These are phyloP conservation scores for Kodamaea jinghongensis DNA, from an alignment of 805 yeast species.

Conservation along the genomic window DNA sequence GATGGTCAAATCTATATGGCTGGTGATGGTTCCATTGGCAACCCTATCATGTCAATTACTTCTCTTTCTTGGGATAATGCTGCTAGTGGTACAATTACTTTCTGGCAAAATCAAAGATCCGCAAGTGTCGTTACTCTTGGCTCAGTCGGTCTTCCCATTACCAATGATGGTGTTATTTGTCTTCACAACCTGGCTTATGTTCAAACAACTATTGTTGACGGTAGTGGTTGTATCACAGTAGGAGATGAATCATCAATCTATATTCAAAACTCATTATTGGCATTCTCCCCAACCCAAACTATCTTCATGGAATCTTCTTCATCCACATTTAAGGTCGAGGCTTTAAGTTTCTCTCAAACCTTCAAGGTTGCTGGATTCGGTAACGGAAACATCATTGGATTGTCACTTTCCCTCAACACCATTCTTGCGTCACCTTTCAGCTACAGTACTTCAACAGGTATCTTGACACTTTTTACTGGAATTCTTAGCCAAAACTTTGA, in stretches of 20 bases:
- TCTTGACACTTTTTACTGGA: conserved; percentile 16
- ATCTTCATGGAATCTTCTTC: conserved; percentile 10
- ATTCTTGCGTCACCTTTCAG: conserved; percentile 1
- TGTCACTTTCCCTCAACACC: conserved; percentile 9
- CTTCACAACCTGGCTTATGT: conserved; percentile 19
- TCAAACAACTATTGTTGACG: conserved; percentile 23
- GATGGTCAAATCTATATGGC: conserved; percentile 13
- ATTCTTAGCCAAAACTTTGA: conserved; percentile 9
- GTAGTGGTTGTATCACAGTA: conserved; percentile 27
- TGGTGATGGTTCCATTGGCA: conserved; percentile 11
- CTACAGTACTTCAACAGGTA: conserved; percentile 15
- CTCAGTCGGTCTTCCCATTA: conserved; percentile 10
- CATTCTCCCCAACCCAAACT: conserved; percentile 11
- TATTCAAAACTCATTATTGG: conserved; percentile 10
- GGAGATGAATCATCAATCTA: conserved; percentile 13
- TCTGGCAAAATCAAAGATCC: conserved; percentile 20
- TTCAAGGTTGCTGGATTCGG: conserved; percentile 28
- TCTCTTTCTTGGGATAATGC: conserved; percentile 13
- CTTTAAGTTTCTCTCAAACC: conserved; percentile 19
- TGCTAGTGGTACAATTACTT: conserved; percentile 18
- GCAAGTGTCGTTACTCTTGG: conserved; percentile 19
- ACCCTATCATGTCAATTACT: conserved; percentile 12
- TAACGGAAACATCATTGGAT: conserved; percentile 21
- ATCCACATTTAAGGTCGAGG: conserved; percentile 13
- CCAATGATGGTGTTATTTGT: conserved; percentile 20